Evolutionary conservation across 2,329 filamentous ascomycete species (phyloP).

Genomic region (Hypoxylon sp.): DNA sequence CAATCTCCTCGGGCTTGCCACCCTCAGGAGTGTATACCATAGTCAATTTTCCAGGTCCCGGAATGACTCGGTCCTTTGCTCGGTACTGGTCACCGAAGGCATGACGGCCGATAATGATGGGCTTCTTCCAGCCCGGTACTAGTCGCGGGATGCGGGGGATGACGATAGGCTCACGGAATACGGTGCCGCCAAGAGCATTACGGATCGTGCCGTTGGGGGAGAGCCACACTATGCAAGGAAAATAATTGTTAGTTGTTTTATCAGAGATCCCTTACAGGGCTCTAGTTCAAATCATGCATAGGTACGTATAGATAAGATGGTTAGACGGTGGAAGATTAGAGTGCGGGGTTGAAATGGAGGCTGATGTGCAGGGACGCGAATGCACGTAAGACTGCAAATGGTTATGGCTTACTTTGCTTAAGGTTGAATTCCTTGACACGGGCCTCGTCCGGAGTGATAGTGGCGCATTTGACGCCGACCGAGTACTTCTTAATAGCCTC

Average conservation of each 20-base stretch:
- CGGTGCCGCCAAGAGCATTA: conserved; percentile 87
- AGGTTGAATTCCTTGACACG: conserved; percentile 98
- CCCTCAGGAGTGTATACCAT: conserved; percentile 94
- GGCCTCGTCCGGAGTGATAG: conserved; percentile 97
- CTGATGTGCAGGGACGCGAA: conserved; percentile 29
- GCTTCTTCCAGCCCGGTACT: conserved; percentile 97
- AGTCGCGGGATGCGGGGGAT: conserved; percentile 93
- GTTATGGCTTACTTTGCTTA: conserved; percentile 84
- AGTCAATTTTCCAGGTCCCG: conserved; percentile 87
- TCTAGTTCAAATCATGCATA: not conserved
- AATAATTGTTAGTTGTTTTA: conserved; percentile 35
- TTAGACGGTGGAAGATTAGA: conserved; percentile 21
- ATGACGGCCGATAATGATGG: conserved; percentile 98
- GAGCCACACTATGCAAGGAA: conserved; percentile 82
- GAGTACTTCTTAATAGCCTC: conserved; percentile 99
- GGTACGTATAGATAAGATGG: conserved; percentile 3
- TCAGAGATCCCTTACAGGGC: conserved; percentile 7
- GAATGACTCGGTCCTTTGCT: conserved; percentile 90
- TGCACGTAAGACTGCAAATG: conserved; percentile 46
- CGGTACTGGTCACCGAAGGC: conserved; percentile 99
- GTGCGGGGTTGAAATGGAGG: conserved; percentile 30
- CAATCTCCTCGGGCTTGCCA: conserved; percentile 84
- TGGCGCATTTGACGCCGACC: conserved; percentile 98
- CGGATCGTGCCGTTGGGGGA: conserved; percentile 94
- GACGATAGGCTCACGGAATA: conserved; percentile 99